These are phyloP conservation scores for Ascochyta clinopodiicola DNA, from an alignment of 2,329 filamentous ascomycete species.

Conservation along the genomic window DNA sequence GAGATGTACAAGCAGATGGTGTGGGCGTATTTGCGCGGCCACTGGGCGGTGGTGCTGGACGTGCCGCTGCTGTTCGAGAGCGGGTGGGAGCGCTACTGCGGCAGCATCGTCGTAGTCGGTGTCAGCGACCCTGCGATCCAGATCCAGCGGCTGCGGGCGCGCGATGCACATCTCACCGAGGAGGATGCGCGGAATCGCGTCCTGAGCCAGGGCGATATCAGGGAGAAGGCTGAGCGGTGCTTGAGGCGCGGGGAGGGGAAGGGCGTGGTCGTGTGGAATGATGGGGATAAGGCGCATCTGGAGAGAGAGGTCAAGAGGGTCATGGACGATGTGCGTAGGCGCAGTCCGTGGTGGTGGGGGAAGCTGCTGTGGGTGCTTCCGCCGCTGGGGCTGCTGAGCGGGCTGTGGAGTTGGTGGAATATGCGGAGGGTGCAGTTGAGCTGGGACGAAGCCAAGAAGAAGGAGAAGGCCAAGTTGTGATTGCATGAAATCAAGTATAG, in stretches of 20 bases:
- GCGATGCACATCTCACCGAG: constrained; percentile 79
- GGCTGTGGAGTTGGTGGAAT: constrained; percentile 73
- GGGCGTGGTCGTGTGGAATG: constrained; percentile 91
- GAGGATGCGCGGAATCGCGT: constrained; percentile 91
- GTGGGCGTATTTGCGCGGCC: constrained; percentile 73
- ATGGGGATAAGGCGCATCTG: constrained; percentile 74
- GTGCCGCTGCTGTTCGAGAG: constrained; percentile 92
- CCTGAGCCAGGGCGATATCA: constrained; percentile 82
- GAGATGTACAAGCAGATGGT: constrained; percentile 81
- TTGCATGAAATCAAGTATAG: not conserved
- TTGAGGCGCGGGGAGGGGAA: constrained; percentile 66
- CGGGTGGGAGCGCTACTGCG: constrained; percentile 83
- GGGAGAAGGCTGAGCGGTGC: constrained; percentile 79
- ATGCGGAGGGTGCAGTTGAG: constrained; percentile 73
- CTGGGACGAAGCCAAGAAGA: constrained; percentile 68
- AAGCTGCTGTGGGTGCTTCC: constrained; percentile 72
- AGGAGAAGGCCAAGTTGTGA: constrained; percentile 66
- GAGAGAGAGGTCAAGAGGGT: constrained; percentile 69
- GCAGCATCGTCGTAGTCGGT: constrained; percentile 84
- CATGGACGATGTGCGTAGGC: constrained; percentile 66
- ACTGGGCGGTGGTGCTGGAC: constrained; percentile 91
- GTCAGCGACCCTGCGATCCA: constrained; percentile 81
- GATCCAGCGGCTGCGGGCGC: constrained; percentile 75
- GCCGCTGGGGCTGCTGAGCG: constrained; percentile 73
- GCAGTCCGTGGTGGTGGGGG: constrained; percentile 85